Evolutionary conservation across 2,329 filamentous ascomycete species (phyloP), one percentile per base, ranked within the genome.

Genomic region (Xylariales sp.): DNA sequence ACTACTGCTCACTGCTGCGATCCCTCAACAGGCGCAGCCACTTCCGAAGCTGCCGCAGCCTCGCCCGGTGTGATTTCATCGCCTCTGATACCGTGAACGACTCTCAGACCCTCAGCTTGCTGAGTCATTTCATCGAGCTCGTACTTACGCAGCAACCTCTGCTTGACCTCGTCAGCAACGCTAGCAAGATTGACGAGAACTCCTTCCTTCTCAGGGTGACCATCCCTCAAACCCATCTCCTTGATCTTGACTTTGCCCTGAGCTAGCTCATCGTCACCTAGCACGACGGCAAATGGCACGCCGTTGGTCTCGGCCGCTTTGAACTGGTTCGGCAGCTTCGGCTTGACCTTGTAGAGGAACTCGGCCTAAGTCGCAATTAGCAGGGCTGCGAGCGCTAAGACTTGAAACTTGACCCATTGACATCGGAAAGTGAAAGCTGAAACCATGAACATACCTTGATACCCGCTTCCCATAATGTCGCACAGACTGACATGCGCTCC

Each of bases 191-290:
- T 70, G 16, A 96, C 79, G 43, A 89, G 66, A 31, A 90, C 75
- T 37, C 90, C 91, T 45, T 95, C 86, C 70, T 96, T 95, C 62
- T 95, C 88, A 0, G 88, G 83, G 71, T 96, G 86, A 19, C 82
- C 88, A 29, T 93, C 84, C 33, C 88, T 82, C 68, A 89, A 57
- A 38, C 60, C 70, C 63, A 74, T 65, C 75, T 70, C 81, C 80
- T 97, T 97, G 61, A 96, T 76, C 66, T 86, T 88, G 51, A 94
- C 84, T 62, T 95, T 84, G 40, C 89, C 89, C 19, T 79, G 74
- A 46, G 82, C 83, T 29, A 95, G 69, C 66, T 97, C 91, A 42
- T 95, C 89, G 56, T 96, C 88, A 32, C 91, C 91, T 1, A 98
- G 73, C 53, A 97, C 93, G 36, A 97, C 76, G 6, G 84, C 88